These are phyloP conservation scores for Salix koriyanagi DNA, from an alignment of 345 rosid genomes.

Conservation along the genomic window DNA sequence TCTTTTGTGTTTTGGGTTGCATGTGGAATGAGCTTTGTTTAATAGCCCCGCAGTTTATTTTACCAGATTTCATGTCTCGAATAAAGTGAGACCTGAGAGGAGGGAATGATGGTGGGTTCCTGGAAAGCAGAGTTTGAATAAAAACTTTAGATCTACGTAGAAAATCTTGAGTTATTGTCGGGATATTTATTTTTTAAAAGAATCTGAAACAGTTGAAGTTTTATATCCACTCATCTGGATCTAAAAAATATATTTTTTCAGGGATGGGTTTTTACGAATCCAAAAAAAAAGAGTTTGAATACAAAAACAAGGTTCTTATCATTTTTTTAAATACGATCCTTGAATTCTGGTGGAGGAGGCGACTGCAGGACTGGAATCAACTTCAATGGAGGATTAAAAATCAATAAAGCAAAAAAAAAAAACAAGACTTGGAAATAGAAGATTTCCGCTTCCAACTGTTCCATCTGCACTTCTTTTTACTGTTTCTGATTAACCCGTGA, in stretches of 20 bases:
- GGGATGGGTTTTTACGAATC: too few relatives aligned
- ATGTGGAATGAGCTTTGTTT: background rate
- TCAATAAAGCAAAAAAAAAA: background rate
- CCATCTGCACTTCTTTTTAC: background rate
- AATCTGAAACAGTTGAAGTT: accelerated
- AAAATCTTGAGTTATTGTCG: accelerated
- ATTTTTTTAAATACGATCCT: too few relatives aligned
- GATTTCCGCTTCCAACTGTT: background rate
- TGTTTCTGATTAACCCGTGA: background rate
- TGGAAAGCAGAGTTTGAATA: background rate
- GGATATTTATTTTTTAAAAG: too few relatives aligned
- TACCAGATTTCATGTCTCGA: background rate
- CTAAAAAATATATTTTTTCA: accelerated
- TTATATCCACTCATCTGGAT: accelerated
- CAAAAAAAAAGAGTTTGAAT: too few relatives aligned
- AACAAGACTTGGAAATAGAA: background rate
- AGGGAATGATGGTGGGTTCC: background rate
- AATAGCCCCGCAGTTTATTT: background rate
- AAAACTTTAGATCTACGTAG: too few relatives aligned
- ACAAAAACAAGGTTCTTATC: too few relatives aligned
- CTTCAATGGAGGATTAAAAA: background rate
- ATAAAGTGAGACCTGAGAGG: background rate
- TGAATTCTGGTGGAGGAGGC: background rate
- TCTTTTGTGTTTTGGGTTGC: background rate
- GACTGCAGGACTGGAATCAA: background rate